Evolutionary conservation across 106 monocot species (phyloP), one percentile per base, ranked within the genome.

Genomic region (Dendrobium catenatum): DNA sequence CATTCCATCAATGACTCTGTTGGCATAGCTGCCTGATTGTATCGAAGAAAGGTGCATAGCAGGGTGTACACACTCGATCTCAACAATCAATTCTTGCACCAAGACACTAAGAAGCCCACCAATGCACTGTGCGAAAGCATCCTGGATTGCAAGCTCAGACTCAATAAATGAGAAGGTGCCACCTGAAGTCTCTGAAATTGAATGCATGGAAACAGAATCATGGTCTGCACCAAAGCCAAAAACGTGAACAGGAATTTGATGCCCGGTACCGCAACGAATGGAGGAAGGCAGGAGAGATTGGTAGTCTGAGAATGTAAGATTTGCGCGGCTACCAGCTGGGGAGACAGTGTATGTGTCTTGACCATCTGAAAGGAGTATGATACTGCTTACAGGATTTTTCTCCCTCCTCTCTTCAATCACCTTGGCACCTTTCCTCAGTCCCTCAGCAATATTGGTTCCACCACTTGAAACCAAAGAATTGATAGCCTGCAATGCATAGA

Each of bases 81-180:
- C 41, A 16, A 96, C 78, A 8, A 42, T 59, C 82, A 92, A 70
- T 40, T 88, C 83, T 78, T 96, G 93, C 43, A 92, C 90, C 51
- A 90, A 88, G 41, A 96, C 92, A 70, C 96, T 96, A 4, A 96
- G 88, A 26, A 96, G 87, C 78, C 96, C 96, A 24, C 96, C 96
- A 29, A 96, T 94, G 88, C 96, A 96, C 64, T 92, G 96, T 5
- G 96, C 96, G 81, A 96, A 93, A 0, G 96, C 96, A 83, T 93
- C 93, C 78, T 93, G 96, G 43, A 96, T 92, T 43, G 81, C 94
- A 79, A 77, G 56, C 72, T 92, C 92, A 22, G 91, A 76, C 75
- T 96, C 96, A 15, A 96, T 93, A 48, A 96, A 96, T 54, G 96
- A 96, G 43, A 93, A 96, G 3, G 96, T 96, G 9, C 96, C 96